Evolutionary conservation across 768 basidiomycete genomes (phyloP), one percentile per base, ranked within the genome.

Genomic region (Hebeloma cylindrosporum): DNA sequence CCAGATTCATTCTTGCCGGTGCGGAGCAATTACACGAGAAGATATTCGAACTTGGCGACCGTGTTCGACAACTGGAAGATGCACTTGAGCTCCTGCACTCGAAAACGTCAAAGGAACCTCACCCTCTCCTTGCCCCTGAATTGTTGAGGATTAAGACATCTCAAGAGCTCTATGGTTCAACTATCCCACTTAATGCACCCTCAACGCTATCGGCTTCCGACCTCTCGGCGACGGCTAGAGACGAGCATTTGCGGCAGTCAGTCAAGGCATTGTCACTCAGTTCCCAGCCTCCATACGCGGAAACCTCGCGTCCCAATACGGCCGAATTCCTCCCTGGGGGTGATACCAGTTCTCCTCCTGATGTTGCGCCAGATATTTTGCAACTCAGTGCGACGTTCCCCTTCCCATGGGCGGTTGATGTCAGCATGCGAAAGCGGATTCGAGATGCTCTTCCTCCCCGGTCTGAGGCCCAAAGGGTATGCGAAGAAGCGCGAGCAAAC

Each of bases 371-470:
- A 18, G 72, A 77, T 60, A 68, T 83, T 31, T 64, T 80, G 20
- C 73, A 78, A 52, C 72, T 88, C 40, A 82, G 82, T 55, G 71
- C 79, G 39, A 77, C 80, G 0, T 88, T 86, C 52, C 85, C 85
- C 1, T 83, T 84, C 39, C 82, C 82, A 0, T 83, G 82, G 79
- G 68, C 75, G 10, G 73, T 80, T 14, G 78, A 85, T 61, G 74
- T 82, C 45, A 71, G 70, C 48, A 79, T 83, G 56, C 75, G 83
- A 30, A 74, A 80, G 53, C 73, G 77, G 27, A 85, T 87, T 52
- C 71, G 82, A 38, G 77, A 75, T 58, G 71, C 80, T 56, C 71
- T 87, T 26, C 85, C 85, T 28, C 69, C 79, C 14, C 72, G 73
- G 41, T 64, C 70, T 43, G 80, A 82, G 48, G 84, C 84, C 1